Base-by-base conservation (phyloP, 805 yeast species). In the Ogataea pignaliae region DNA sequence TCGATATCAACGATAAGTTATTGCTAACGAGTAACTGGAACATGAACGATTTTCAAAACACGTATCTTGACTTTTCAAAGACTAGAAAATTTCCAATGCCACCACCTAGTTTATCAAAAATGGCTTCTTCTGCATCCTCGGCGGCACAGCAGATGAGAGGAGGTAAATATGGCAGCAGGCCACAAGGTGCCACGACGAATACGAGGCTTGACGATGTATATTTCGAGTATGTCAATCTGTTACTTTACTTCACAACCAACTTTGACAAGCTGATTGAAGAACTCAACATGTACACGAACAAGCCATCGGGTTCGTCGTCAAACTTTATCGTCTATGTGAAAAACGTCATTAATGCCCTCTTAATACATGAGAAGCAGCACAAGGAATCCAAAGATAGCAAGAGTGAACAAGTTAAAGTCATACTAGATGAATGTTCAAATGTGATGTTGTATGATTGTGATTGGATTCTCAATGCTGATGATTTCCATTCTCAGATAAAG, bases 1-100 rank as follows among this genome's bases (percentile, higher is more conserved):
- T 63, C 29, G 60, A 55, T 39, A 56, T 58, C 14, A 57, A 46
- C 42, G 69, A 64, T 43, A 64, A 60, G 40, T 41, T 64, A 10
- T 48, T 60, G 18, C 46, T 55, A 29, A 42, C 61, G 3, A 42
- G 49, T 16, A 59, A 61, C 35, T 64, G 66, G 66, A 48, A 51
- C 15, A 26, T 62, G 6, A 54, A 52, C 41, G 47, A 47, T 10
- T 41, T 47, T 11, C 44, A 53, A 17, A 52, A 43, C 14, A 41
- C 48, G 10, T 59, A 53, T 37, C 39, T 43, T 12, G 50, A 48
- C 4, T 49, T 52, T 30, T 43, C 53, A 15, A 51, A 55, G 29
- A 37, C 53, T 14, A 32, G 53, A 32, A 47, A 45, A 28, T 50
- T 54, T 52, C 59, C 60, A 3, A 37, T 21, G 26, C 26, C 26